phyloP scores from a whole-genome alignment of 441 rosid genomes.

The Gossypium trilobum region DNA sequence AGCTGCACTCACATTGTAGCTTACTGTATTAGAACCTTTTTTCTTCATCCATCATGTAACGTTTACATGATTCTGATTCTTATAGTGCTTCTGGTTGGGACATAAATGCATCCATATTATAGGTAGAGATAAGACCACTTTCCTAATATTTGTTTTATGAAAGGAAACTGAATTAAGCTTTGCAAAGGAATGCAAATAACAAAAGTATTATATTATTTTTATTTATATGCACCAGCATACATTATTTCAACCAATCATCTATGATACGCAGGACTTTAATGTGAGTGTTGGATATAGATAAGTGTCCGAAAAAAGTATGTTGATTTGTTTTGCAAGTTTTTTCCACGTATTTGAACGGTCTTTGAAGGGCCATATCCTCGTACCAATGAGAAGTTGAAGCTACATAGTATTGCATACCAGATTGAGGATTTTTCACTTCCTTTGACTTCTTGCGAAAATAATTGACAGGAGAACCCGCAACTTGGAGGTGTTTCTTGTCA shows the following conservation, averaged over 20 bases:
- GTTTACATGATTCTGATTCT: neutral
- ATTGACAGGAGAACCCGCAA: slow-evolving; percentile 55
- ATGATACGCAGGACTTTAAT: neutral
- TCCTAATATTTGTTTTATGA: neutral
- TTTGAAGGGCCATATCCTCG: neutral
- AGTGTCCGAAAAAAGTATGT: neutral
- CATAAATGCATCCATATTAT: neutral
- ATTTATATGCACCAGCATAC: neutral
- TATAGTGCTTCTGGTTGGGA: neutral
- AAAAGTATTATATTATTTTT: neutral
- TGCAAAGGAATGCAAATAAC: neutral
- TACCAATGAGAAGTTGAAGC: neutral
- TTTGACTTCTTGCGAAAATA: slow-evolving; percentile 24
- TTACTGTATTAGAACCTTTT: neutral
- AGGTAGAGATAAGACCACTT: neutral
- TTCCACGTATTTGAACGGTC: neutral
- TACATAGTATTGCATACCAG: neutral
- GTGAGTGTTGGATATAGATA: neutral
- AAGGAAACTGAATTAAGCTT: neutral
- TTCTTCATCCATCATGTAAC: neutral
- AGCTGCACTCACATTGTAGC: neutral
- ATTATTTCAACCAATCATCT: neutral
- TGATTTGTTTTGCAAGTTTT: neutral
- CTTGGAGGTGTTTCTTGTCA: slow-evolving; percentile 52
- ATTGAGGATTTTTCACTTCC: slow-evolving; percentile 9